Conservation (phyloP, 108 stramenopile genomes). For the Pelagomonas calceolata region DNA sequence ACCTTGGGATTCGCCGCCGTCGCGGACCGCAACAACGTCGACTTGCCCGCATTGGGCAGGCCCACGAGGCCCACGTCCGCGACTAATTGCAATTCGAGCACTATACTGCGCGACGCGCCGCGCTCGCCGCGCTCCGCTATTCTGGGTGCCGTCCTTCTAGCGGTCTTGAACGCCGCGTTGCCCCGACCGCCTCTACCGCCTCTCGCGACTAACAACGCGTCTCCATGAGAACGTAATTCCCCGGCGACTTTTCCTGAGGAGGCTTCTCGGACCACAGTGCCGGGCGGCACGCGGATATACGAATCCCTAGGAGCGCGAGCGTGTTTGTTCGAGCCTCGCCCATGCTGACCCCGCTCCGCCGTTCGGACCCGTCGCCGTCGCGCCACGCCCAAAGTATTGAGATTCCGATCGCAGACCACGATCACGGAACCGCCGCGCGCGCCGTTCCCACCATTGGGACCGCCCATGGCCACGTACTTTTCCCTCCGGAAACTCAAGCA, state of each 20-base stretch:
- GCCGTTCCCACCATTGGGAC: conserved; percentile 79
- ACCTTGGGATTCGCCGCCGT: conserved; percentile 84
- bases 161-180: conserved; percentile 82
- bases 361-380: conserved; percentile 64
- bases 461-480: conserved; percentile 75
- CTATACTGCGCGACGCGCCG: conserved; percentile 72
- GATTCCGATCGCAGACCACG: conserved; percentile 57
- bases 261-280: conserved; percentile 74
- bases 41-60: conserved; percentile 97
- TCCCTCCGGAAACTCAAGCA: conserved; percentile 85
- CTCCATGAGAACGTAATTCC: conserved; percentile 63
- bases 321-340: conserved; percentile 69
- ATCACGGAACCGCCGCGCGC: conserved; percentile 69
- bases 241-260: conserved; percentile 64
- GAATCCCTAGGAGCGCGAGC: conserved; percentile 58
- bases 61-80: conserved; percentile 93
- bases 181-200: conserved; percentile 89
- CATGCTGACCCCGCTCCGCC: conserved; percentile 64
- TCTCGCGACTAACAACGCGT: conserved; percentile 68
- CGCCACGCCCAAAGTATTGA: conserved; percentile 76
- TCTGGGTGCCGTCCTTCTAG: conserved; percentile 66
- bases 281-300: conserved; percentile 70
- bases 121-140: conserved; percentile 78
- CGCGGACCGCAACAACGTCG: conserved; percentile 71
- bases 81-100: conserved; percentile 78